These are phyloP conservation scores for Aspergillus sp. DNA, from an alignment of 2,329 filamentous ascomycete genomes.

Conservation along the genomic window DNA sequence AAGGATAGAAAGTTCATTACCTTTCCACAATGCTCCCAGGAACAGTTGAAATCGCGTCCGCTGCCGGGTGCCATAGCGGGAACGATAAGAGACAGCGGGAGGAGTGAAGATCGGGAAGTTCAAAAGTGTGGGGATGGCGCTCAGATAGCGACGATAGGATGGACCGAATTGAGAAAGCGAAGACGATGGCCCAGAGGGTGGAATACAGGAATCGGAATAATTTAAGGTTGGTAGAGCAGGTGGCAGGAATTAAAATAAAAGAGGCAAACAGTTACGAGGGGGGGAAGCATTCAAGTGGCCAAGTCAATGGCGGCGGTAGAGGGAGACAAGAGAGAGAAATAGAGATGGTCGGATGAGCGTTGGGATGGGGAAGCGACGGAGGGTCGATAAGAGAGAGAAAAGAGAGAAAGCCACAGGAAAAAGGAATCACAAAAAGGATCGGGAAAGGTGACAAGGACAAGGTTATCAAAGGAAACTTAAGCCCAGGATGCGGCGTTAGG, in stretches of 20 bases:
- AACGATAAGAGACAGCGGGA: neutral
- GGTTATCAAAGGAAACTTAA: constrained; percentile 21
- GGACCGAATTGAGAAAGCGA: neutral
- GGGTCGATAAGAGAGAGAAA: constrained; percentile 10
- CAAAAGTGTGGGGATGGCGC: constrained; percentile 2
- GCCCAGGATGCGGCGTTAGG: constrained; percentile 18
- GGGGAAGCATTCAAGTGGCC: neutral
- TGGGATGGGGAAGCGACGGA: neutral
- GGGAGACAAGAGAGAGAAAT: neutral
- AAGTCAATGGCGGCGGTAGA: neutral
- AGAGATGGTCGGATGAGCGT: constrained; percentile 10
- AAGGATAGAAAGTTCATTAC: constrained; percentile 24
- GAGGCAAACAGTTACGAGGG: neutral
- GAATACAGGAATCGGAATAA: neutral
- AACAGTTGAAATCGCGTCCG: constrained; percentile 45
- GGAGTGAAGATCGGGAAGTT: neutral
- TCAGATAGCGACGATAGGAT: neutral
- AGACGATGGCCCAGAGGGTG: neutral
- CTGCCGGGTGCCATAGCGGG: constrained; percentile 39
- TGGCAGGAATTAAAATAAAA: neutral
- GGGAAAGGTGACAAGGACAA: constrained; percentile 16
- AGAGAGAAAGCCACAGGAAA: constrained; percentile 12
- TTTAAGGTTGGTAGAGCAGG: neutral
- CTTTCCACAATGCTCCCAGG: constrained; percentile 46
- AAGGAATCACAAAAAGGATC: constrained; percentile 15